A percentile compares a stretch with the other conserved stretches of the same genome.
These are phyloP conservation scores for Coemansia sp. DNA, from an alignment of 192 early-diverging fungal species.

Conservation along the genomic window DNA sequence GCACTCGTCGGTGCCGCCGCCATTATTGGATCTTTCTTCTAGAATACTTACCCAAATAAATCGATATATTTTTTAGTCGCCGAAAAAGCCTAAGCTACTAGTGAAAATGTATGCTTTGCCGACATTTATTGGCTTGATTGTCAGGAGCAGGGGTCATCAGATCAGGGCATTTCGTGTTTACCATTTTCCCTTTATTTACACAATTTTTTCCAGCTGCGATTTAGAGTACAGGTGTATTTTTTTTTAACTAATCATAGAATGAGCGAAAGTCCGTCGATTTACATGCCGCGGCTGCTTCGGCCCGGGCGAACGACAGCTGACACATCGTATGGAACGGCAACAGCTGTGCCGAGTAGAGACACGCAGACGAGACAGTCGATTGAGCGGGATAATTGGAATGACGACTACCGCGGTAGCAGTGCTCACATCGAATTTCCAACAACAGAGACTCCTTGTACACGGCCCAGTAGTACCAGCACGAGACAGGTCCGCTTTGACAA, in stretches of 20 bases:
- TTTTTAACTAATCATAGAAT: conserved; percentile 1
- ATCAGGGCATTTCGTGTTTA: conserved; percentile 6
- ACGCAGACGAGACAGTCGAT: not conserved
- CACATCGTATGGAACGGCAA: not conserved
- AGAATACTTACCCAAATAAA: not conserved
- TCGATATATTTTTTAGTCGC: not conserved
- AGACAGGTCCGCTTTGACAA: conserved; percentile 5
- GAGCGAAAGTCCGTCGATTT: conserved; percentile 47
- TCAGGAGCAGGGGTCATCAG: not conserved
- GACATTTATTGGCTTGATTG: too few relatives aligned
- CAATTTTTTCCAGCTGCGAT: conserved; percentile 9
- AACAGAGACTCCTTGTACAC: conserved; percentile 1
- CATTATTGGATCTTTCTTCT: conserved; percentile 40
- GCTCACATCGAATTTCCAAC: not conserved
- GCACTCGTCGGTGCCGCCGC: conserved; percentile 46
- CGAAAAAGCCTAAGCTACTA: not conserved
- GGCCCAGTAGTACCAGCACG: not conserved
- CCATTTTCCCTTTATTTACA: conserved; percentile 5
- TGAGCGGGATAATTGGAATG: not conserved
- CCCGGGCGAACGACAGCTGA: conserved; percentile 16
- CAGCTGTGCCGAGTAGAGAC: not conserved
- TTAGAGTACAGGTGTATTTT: conserved; percentile 2
- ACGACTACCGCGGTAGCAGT: not conserved
- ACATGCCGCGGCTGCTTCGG: conserved; percentile 44
- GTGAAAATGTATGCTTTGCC: not conserved